Evolutionary conservation across 73 alveolate genomes (phyloP), one percentile per base, ranked within the genome.

Genomic region (Paramecium tetraurelia): DNA sequence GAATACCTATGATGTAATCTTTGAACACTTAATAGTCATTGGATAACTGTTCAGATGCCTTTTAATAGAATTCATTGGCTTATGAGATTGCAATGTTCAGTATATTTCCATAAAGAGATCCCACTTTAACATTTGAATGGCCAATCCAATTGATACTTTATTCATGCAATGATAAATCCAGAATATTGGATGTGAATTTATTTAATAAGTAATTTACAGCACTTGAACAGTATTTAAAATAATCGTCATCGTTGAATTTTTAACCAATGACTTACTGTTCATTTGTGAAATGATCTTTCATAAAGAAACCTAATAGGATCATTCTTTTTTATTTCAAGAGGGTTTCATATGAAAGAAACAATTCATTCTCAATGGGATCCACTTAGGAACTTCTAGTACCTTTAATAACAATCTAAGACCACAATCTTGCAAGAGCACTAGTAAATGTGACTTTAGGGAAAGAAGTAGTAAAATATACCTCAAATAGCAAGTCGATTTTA

Each of bases 391-490:
- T 80, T 24, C 16, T 72, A 12, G 86, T 41, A 40, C 75, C 90
- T 48, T 80, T 80, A 22, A 80, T 22, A 24, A 80, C 90, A 44
- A 80, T 46, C 14, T 80, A 46, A 16, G 76, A 24, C 90, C 90
- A 80, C 14, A 80, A 40, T 48, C 90, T 72, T 4, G 36, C 86
- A 10, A 72, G 40, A 38, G 86, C 86, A 36, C 59, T 36, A 18
- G 72, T 36, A 24, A 80, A 41, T 3, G 90, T 22, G 2, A 80
- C 21, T 80, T 80, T 21, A 43, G 90, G 90, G 10, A 43, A 22
- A 21, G 44, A 11, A 10, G 75, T 48, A 24, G 48, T 40, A 48
- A 31, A 44, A 35, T 38, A 44, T 12, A 20, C n/a, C 20, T 80
- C 44, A 46, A 44, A 80, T 12, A 41, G 7, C 16, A 10, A 24